Conservation (phyloP, 1,284 basidiomycete genomes). For the Wallemia ichthyophaga region DNA sequence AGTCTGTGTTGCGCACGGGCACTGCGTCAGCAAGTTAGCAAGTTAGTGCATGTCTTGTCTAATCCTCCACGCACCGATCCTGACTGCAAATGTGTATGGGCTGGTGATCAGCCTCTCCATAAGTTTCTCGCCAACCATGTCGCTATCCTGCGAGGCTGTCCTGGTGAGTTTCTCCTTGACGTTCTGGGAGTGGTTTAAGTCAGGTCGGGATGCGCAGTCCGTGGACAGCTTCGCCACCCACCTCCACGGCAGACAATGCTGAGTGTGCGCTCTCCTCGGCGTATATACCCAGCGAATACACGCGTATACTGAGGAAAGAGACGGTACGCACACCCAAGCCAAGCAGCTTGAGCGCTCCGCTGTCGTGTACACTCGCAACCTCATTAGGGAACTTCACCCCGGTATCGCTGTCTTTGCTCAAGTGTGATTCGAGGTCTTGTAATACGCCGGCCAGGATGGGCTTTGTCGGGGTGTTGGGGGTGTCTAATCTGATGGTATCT, state of each 20-base stretch:
- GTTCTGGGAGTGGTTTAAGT: not conserved
- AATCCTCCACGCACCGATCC: conserved; percentile 25
- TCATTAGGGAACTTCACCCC: not conserved
- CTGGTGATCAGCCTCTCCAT: conserved; percentile 32
- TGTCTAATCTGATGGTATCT: too few species aligned
- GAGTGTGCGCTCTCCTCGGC: conserved; percentile 25
- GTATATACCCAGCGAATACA: conserved; percentile 63
- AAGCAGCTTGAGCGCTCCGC: conserved; percentile 28
- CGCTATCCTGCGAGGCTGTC: not conserved
- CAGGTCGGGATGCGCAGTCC: not conserved
- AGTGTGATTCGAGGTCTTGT: not conserved
- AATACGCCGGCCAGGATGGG: too few species aligned
- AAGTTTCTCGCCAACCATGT: conserved; percentile 31
- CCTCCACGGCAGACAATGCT: not conserved
- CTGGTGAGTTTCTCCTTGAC: not conserved
- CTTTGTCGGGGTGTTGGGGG: too few species aligned
- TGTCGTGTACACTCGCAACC: not conserved
- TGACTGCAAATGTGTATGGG: conserved; percentile 29
- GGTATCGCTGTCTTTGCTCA: not conserved
- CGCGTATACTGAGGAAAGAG: conserved; percentile 43
- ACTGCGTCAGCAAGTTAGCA: conserved; percentile 25
- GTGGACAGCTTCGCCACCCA: not conserved
- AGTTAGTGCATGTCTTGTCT: conserved; percentile 1
- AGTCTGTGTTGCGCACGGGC: conserved; percentile 48
- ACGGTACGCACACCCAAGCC: conserved; percentile 59